Evolutionary conservation across 495 filamentous ascomycete genomes (phyloP).

Genomic region (Aspergillus saccharolyticus): DNA sequence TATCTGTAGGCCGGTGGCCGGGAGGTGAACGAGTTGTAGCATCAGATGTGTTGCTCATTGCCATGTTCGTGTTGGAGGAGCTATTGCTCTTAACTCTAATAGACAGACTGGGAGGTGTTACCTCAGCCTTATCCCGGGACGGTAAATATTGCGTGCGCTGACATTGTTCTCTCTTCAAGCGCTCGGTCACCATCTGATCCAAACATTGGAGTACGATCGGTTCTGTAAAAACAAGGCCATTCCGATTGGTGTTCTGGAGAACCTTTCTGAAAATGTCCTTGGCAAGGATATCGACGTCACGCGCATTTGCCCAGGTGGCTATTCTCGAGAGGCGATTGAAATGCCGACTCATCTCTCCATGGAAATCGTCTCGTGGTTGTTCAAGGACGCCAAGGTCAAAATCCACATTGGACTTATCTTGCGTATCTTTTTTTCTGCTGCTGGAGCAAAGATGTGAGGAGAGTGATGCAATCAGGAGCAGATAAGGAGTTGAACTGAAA

Average conservation of each 20-base stretch:
- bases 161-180: too few species aligned
- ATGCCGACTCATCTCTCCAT: slow-evolving; percentile 19
- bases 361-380: slow-evolving; percentile 10
- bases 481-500: slow-evolving; percentile 38
- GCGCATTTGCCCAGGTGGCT: slow-evolving; percentile 62
- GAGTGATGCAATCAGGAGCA: slow-evolving; percentile 37
- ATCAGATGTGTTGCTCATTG: too few species aligned
- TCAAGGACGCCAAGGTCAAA: slow-evolving; percentile 41
- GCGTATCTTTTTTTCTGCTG: slow-evolving; percentile 14
- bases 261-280: slow-evolving; percentile 47
- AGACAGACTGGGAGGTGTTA: too few species aligned
- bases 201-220: too few species aligned
- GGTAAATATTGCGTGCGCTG: too few species aligned
- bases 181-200: too few species aligned
- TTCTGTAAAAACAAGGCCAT: too few species aligned
- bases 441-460: slow-evolving; percentile 27
- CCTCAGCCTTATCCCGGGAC: too few species aligned
- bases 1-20: too few species aligned
- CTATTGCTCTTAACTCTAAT: too few species aligned
- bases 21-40: too few species aligned
- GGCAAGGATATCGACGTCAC: slow-evolving; percentile 56
- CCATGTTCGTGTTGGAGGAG: too few species aligned
- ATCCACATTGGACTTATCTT: slow-evolving; percentile 14
- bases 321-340: slow-evolving; percentile 43
- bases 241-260: slow-evolving; percentile 26